Base-by-base conservation (phyloP, 495 filamentous ascomycete species). In the Copromyces sp. region DNA sequence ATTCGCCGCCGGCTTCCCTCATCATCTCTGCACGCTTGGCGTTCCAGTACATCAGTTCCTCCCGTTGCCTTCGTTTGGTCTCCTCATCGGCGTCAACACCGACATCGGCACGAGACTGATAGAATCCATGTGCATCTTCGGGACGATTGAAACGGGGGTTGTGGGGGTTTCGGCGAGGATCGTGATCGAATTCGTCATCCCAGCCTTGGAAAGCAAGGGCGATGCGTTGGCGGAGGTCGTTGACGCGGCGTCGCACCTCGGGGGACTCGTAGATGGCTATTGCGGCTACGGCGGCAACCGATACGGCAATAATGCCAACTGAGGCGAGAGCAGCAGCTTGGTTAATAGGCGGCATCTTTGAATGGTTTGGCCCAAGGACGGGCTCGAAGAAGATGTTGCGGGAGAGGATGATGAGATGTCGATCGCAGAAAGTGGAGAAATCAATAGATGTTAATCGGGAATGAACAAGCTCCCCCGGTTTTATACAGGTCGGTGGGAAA, bases 211-310 rank as follows among this genome's bases (percentile, higher is more conserved):
- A 82, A 17, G 92, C 92, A 72, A 93, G 80, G 42, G 92, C 92
- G 72, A 95, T 89, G 76, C 92, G 92, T 40, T 93, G 89, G 68
- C 93, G 90, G 68, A 92, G 89, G 74, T 89, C 89, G 72, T 91
- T 87, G 69, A 94, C 86, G 84, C 91, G 91, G 82, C 90, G 87
- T 76, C 91, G 89, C 65, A 95, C 85, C 80, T 95, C 90, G 14
- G 92, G 93, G 29, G 89, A 92, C 78, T 95, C 92, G 81, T 97
- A 97, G 71, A 95, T 86, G 44, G 93, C 93, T 70, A 95, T 89
- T 8, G 93, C 92, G 53, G 93, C 92, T 72, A 92, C 93, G 38
- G 93, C 89, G 41, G 93, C 86, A 32, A 94, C 88, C 47, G 90
- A 88, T 16, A 93, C 86, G 73, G 89, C 91, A 76, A 95, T 88